A percentile compares a stretch with the other conserved stretches of the same genome.
Conservation (phyloP, 2,329 filamentous ascomycete genomes). For the Fusarium nygamai region DNA sequence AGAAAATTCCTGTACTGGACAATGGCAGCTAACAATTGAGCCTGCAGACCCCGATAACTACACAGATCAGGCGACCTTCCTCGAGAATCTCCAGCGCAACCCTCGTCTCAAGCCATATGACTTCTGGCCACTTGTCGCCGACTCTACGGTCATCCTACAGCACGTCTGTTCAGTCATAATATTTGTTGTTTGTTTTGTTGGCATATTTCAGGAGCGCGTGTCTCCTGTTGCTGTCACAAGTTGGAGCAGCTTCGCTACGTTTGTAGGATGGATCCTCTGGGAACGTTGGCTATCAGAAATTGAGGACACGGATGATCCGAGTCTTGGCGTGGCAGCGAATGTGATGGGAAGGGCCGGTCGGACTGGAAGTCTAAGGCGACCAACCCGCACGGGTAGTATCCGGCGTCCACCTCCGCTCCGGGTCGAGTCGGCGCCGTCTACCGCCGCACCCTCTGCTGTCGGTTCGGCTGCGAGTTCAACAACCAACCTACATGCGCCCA, state of each 20-base stretch:
- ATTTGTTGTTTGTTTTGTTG: conserved; percentile 93
- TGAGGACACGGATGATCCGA: conserved; percentile 60
- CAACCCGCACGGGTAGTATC: conserved; percentile 51
- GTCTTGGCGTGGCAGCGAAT: conserved; percentile 49
- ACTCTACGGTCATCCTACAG: conserved; percentile 96
- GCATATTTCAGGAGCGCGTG: conserved; percentile 87
- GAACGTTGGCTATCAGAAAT: conserved; percentile 87
- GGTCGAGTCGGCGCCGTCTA: conserved; percentile 42
- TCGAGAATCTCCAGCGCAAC: conserved; percentile 95
- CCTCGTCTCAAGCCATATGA: conserved; percentile 94
- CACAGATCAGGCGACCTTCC: conserved; percentile 94
- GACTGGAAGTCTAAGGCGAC: conserved; percentile 48
- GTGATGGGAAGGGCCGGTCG: conserved; percentile 48
- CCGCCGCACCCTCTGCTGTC: conserved; percentile 36
- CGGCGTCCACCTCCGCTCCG: conserved; percentile 48
- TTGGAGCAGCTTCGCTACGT: conserved; percentile 83
- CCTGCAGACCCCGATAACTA: conserved; percentile 94
- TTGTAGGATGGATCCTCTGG: conserved; percentile 90
- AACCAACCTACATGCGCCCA: conserved; percentile 51
- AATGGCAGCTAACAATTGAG: conserved; percentile 7
- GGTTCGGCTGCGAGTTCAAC: conserved; percentile 58
- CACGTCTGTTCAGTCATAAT: conserved; percentile 95
- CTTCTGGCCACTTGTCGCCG: conserved; percentile 95
- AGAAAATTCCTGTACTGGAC: neutral
- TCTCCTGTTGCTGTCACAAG: conserved; percentile 89